Percentiles rank a stretch among this genome's conserved stretches.
Evolutionary conservation across 805 yeast genomes (phyloP).

Genomic region (Sungouiella blattae): DNA sequence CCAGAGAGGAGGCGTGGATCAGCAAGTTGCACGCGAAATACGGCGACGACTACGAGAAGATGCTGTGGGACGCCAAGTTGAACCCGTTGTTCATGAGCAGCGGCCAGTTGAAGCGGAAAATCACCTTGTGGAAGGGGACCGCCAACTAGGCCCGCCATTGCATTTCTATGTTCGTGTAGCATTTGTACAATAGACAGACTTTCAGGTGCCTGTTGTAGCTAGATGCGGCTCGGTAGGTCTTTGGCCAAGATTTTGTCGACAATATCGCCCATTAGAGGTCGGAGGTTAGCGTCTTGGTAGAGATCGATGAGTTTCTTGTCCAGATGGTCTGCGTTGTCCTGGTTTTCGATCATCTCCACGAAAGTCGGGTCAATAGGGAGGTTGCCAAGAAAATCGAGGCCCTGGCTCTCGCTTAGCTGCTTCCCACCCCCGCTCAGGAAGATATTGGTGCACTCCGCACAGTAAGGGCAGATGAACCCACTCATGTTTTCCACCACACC

Average conservation of each 20-base stretch:
- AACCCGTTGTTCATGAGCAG: conserved; percentile 79
- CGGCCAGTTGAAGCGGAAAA: conserved; percentile 76
- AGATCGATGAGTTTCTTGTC: conserved; percentile 27
- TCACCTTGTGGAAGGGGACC: conserved; percentile 55
- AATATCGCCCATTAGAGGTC: conserved; percentile 35
- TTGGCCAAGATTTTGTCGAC: conserved; percentile 32
- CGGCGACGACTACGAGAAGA: conserved; percentile 83
- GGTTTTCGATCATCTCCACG: conserved; percentile 80
- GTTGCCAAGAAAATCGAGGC: conserved; percentile 72
- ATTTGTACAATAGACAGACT: neutral
- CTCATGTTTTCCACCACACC: conserved; percentile 97
- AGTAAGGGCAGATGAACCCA: conserved; percentile 92
- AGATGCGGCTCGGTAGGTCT: conserved; percentile 21
- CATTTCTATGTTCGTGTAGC: too few species aligned
- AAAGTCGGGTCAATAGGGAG: conserved; percentile 93
- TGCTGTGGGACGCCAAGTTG: conserved; percentile 89
- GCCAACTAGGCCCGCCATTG: too few species aligned
- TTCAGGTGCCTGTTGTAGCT: neutral
- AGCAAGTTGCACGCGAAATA: conserved; percentile 61
- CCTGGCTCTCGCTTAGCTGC: conserved; percentile 57
- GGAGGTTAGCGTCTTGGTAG: conserved; percentile 33
- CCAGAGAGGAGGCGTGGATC: conserved; percentile 75
- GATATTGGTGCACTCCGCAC: conserved; percentile 87
- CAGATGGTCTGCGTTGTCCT: conserved; percentile 30
- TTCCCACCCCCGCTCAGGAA: conserved; percentile 93